Evolutionary conservation across 2,329 filamentous ascomycete genomes (phyloP), one percentile per base, ranked within the genome.

Genomic region (Phoma sp.): DNA sequence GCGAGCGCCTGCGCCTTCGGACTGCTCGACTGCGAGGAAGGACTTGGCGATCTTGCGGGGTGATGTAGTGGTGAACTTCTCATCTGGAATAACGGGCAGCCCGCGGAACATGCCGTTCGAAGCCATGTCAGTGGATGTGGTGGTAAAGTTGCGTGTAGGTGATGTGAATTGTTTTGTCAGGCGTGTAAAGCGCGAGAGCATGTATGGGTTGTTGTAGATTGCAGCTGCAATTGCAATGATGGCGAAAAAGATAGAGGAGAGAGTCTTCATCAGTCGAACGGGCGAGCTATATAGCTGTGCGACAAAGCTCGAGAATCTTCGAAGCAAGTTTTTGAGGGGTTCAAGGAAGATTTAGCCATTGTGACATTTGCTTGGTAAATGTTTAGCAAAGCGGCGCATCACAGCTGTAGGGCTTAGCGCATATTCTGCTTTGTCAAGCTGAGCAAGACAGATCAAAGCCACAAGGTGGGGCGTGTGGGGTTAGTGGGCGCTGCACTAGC

Each of bases 1-100:
- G 58, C 87, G 84, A 5, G 93, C 93, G 51, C 95, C 93, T 0
- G 88, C 91, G 36, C 93, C 93, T 76, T 98, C 93, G 23, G 90
- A 81, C 76, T 96, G 91, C 76, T 96, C 92, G 55, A 89, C 77
- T 56, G 93, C 93, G 37, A 92, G 83, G 76, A 97, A 93, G 62
- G 89, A 86, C 77, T 93, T 90, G 63, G 86, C 86, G 72, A 98
- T 93, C 42, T 87, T 84, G 70, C 95, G 87, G 23, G 90, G 83
- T 60, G 79, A 66, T 25, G 72, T 58, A 7, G 80, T 77, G 4
- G 68, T 73, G 53, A 73, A 63, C 34, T 61, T 40, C 49, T 74
- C 67, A 48, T 76, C 76, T 40, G 70, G 69, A 72, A 81, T 79
- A 64, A 81, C 78, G 14, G 80, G 78, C n/a, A 82, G 70, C 43